Evolutionary conservation across 2,329 filamentous ascomycete species (phyloP).

Genomic region (Chaetomiaceae sp.): DNA sequence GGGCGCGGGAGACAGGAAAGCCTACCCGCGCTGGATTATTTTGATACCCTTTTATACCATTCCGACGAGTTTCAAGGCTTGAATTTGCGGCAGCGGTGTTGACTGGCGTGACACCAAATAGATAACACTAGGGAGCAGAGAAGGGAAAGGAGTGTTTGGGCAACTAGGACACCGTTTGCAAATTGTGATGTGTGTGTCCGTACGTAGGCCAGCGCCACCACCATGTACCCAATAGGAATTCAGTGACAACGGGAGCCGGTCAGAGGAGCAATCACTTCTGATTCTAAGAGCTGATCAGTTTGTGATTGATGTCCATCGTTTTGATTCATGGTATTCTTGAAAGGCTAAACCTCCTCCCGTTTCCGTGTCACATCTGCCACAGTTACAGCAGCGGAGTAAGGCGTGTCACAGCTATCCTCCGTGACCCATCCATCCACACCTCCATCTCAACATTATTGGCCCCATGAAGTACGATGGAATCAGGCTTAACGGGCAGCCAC

Average conservation of each 20-base stretch:
- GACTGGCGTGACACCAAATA: no score
- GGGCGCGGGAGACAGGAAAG: background rate
- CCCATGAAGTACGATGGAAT: background rate
- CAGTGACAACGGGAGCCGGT: background rate
- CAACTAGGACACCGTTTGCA: no score
- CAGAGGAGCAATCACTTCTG: background rate
- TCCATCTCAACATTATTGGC: background rate
- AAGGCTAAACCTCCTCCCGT: background rate
- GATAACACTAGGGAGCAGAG: no score
- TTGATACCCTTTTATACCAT: constrained; percentile 9
- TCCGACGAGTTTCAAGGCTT: no score
- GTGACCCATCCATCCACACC: background rate
- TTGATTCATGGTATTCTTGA: background rate
- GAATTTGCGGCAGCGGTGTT: no score
- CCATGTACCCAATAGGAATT: no score
- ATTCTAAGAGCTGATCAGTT: background rate
- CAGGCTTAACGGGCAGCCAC: background rate
- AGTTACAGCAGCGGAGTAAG: background rate
- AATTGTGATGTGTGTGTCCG: no score
- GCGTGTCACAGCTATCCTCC: background rate
- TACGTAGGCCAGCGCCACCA: no score
- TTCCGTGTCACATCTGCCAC: background rate
- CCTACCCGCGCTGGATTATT: background rate
- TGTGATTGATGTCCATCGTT: background rate
- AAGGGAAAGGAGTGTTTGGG: no score